Evolutionary conservation across 2,329 filamentous ascomycete species (phyloP), one percentile per base, ranked within the genome.

Genomic region (Macroventuria anomochaeta): DNA sequence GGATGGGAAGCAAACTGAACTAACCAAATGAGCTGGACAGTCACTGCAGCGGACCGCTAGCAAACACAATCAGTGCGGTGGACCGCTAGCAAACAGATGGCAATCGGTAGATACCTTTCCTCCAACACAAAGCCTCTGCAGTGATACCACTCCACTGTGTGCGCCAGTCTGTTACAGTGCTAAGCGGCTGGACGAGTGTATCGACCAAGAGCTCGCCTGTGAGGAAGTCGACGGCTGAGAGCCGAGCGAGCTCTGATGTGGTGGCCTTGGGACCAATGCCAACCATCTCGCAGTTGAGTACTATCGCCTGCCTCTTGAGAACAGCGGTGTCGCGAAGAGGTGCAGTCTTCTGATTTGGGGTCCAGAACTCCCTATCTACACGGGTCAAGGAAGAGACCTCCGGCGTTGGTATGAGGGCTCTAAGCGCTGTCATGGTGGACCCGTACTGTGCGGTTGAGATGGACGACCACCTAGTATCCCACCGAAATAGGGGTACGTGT

Each of bases 161-260:
- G 5, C 75, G 72, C 71, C 76, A 78, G 62, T 76, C 65, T 17
- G 67, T 67, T 1, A 77, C 71, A 10, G 57, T 62, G 11, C 49
- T 44, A 0, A 44, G 57, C 0, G 81, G 80, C 6, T 65, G 34
- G 2, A 83, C 76, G 23, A 77, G 73, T 11, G 61, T 64, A 56
- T 82, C 64, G 21, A 83, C 71, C 13, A 83, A 65, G 2, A 78
- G 55, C n/a, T 77, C 73, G 6, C 79, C 79, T 3, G 78, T 80
- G 23, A 82, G 47, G 42, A 77, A 78, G 62, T 83, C 80, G 29
- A 79, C 66, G 7, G 67, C 76, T 23, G 68, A 74, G 8, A 80
- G 44, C 10, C 69, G 72, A n/a, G 76, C 75, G 3, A 75, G 56
- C 53, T 73, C 73, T 6, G 41, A 50, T 2, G 20, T 26, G 15